Evolutionary conservation across 169 alveolate genomes (phyloP).

Genomic region (Eimeria maxima): DNA sequence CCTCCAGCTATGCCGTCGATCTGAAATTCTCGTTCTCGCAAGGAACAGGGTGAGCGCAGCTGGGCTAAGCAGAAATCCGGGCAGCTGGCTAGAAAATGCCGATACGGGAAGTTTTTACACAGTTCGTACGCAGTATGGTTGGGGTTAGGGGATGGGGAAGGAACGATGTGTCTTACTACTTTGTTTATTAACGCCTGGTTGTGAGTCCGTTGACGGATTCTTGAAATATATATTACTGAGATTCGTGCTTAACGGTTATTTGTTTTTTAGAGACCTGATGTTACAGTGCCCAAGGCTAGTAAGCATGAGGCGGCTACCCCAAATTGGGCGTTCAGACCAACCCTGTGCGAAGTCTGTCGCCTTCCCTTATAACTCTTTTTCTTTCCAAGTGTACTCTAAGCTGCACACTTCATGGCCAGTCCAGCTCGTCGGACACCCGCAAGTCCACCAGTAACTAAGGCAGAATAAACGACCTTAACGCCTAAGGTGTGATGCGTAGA

Average conservation of each 20-base stretch:
- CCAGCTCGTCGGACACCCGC: background rate
- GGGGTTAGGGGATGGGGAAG: background rate
- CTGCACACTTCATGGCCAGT: background rate
- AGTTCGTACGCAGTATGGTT: background rate
- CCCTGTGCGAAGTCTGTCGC: conserved; percentile 61
- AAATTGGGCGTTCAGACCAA: conserved; percentile 42
- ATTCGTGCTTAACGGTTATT: no score
- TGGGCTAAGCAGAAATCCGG: background rate
- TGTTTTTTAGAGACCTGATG: background rate
- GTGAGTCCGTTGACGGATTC: no score
- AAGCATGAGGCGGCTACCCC: background rate
- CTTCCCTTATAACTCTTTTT: background rate
- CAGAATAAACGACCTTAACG: no score
- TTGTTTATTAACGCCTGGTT: background rate
- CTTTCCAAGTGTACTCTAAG: background rate
- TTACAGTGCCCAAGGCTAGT: background rate
- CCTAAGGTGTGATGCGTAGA: background rate
- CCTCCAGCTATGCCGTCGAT: conserved; percentile 40
- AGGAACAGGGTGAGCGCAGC: background rate
- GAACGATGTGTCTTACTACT: background rate
- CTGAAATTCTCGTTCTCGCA: conserved; percentile 26
- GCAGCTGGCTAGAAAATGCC: background rate
- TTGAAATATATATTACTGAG: no score
- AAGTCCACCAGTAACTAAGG: background rate
- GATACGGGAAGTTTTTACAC: background rate